Evolutionary conservation across 768 basidiomycete species (phyloP), one percentile per base, ranked within the genome.

Genomic region (Fistulinella prunicolor): DNA sequence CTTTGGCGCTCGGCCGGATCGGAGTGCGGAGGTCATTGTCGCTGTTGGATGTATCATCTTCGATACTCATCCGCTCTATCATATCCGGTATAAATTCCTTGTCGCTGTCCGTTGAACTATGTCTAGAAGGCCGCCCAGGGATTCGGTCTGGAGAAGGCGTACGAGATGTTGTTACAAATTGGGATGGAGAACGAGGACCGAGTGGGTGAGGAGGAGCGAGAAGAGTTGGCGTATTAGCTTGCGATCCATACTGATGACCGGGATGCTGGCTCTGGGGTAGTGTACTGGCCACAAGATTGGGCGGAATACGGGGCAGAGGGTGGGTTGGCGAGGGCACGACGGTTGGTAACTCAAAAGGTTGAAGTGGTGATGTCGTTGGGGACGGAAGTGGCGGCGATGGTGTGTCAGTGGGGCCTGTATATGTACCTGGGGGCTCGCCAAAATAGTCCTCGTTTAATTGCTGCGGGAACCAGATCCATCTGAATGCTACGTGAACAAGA

Each of bases 1-100:
- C 91, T 64, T 94, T 96, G 29, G 80, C 86, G 63, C 89, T 93
- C 1, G 89, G 93, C 54, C 76, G 75, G 10, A 74, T 58, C n/a
- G 77, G 79, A 13, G 70, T 65, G 41, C 45, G 51, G 13, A 59
- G 44, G 4, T 71, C 61, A 6, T 65, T 69, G 14, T 74, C 72
- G 46, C 49, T 56, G 42, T 52, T 20, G 17, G 41, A 47, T 29
- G 20, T 14, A 21, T 58, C 52, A 14, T 65, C 60, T 42, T 64
- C 59, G 13, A 63, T 53, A 13, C 61, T 57, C 42, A 70, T 55
- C 34, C 57, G 58, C 38, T 66, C 64, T 20, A 69, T 29, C 45
- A 50, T 51, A 26, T 67, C 64, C n/a, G 49, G 55, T 46, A 68
- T 34, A 1, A 34, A 49, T 13, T 58, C n/a, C n/a, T n/a, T n/a